Evolutionary conservation across 345 rosid genomes (phyloP).

Genomic region (Eucalyptus grandis): DNA sequence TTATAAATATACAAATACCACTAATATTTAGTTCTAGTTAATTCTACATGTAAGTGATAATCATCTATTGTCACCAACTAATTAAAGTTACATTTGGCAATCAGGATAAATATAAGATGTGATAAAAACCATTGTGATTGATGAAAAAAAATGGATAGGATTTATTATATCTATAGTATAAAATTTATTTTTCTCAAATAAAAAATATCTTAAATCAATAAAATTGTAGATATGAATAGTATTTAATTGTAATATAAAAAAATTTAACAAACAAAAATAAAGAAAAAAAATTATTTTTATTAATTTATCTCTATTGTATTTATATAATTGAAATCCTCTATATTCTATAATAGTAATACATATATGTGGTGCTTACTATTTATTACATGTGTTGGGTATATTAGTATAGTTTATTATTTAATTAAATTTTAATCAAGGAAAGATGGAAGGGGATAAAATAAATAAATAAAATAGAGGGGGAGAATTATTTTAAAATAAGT

Average conservation of each 20-base stretch:
- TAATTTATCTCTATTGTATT: background rate
- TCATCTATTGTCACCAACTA: background rate
- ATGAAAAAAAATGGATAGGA: background rate
- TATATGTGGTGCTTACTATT: background rate
- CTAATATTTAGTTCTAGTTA: background rate
- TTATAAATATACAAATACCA: background rate
- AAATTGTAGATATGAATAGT: background rate
- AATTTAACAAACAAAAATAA: background rate
- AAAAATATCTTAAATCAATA: background rate
- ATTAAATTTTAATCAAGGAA: background rate
- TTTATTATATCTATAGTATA: background rate
- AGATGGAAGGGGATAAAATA: background rate
- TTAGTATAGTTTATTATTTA: background rate
- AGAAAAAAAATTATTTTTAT: too few relatives aligned
- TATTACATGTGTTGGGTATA: background rate
- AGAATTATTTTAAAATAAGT: background rate
- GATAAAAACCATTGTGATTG: too few relatives aligned
- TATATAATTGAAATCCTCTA: background rate
- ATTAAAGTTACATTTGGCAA: background rate
- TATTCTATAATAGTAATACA: background rate
- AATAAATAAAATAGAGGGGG: background rate
- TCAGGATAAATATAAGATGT: rapidly evolving
- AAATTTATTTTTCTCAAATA: background rate
- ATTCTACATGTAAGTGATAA: background rate
- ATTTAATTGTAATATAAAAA: background rate